Evolutionary conservation across 768 basidiomycete genomes (phyloP).

Genomic region (Terana coerulea): DNA sequence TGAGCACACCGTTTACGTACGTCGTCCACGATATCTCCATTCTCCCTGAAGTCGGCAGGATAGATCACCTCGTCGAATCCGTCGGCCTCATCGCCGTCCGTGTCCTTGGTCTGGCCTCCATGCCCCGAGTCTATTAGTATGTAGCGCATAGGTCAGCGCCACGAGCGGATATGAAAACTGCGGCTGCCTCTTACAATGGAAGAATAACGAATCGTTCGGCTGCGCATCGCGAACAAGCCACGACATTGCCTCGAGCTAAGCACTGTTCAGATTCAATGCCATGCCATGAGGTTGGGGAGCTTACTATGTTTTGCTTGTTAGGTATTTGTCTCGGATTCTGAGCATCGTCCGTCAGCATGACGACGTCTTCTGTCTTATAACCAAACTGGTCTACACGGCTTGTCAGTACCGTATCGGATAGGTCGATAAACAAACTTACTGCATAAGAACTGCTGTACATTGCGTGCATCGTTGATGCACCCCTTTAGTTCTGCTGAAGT

Average conservation of each 20-base stretch:
- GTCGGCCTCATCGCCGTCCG: slow-evolving; percentile 73
- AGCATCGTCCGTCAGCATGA: slow-evolving; percentile 53
- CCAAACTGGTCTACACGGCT: slow-evolving; percentile 33
- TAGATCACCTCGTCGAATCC: slow-evolving; percentile 89
- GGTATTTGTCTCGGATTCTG: slow-evolving; percentile 41
- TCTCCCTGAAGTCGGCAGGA: slow-evolving; percentile 78
- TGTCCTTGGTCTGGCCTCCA: slow-evolving; percentile 85
- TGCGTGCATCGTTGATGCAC: slow-evolving; percentile 59
- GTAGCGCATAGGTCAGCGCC: not conserved
- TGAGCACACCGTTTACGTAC: slow-evolving; percentile 43
- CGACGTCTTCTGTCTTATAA: slow-evolving; percentile 53
- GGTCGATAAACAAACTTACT: slow-evolving; percentile 20
- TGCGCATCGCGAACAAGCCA: slow-evolving; percentile 55
- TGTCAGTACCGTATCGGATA: not conserved
- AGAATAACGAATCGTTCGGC: slow-evolving; percentile 52
- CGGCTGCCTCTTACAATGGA: slow-evolving; percentile 37
- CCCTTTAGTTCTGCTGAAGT: slow-evolving; percentile 40
- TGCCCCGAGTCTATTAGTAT: slow-evolving; percentile 85
- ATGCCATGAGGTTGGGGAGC: not conserved
- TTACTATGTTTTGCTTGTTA: slow-evolving; percentile 49
- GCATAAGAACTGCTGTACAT: slow-evolving; percentile 46
- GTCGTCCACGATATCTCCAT: slow-evolving; percentile 79
- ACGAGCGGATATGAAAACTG: too few species aligned
- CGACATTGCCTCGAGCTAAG: slow-evolving; percentile 45
- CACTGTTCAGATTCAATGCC: not conserved